Conservation (phyloP, 306 rosid species). For the Malus asiatica region DNA sequence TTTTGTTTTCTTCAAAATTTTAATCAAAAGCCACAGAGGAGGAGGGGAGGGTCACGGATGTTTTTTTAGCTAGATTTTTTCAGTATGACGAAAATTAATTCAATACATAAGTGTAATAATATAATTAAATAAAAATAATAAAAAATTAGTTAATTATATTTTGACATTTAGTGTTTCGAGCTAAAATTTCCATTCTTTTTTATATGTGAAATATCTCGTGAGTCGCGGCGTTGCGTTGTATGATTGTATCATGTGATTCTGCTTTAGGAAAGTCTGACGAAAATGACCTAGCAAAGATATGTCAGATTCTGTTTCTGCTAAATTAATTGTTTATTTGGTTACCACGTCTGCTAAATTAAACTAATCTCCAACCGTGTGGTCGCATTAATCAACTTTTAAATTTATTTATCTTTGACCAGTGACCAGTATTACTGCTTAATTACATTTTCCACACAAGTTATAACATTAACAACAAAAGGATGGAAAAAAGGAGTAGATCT, state of each 20-base stretch:
- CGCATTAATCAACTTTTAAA: neutral
- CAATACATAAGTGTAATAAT: no score
- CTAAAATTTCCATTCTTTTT: neutral
- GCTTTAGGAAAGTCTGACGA: neutral
- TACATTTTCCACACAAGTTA: neutral
- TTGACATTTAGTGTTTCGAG: no score
- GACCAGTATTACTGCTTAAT: no score
- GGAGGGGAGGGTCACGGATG: neutral
- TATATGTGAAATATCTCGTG: neutral
- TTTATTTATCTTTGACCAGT: no score
- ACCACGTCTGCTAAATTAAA: neutral
- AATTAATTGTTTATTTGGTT: neutral
- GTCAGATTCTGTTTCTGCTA: constrained; percentile 15
- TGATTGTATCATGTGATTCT: neutral
- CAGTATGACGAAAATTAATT: accelerated
- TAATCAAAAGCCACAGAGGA: neutral
- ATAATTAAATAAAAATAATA: no score
- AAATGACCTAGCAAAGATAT: neutral
- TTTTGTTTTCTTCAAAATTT: no score
- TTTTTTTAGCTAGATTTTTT: neutral
- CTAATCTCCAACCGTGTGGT: neutral
- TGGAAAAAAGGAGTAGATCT: no score
- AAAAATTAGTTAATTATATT: no score
- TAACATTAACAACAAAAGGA: no score
- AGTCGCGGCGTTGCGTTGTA: neutral